A percentile compares a stretch with the other conserved stretches of the same genome.
phyloP scores from a whole-genome alignment of 768 basidiomycete genomes.

The Sporobolomyces roseus region DNA sequence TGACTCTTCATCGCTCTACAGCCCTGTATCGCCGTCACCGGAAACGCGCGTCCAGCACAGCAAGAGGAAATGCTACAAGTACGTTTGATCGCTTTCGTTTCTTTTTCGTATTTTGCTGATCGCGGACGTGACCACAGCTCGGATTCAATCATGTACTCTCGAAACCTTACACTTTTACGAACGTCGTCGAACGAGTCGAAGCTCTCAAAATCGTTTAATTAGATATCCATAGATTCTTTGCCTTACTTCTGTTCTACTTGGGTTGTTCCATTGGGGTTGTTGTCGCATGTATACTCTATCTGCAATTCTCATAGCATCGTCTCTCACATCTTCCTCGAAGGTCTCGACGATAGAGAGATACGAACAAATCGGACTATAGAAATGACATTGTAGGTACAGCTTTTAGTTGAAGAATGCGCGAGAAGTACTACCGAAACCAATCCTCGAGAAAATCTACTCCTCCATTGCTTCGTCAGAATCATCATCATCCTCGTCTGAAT shows the following conservation, averaged over 20 bases:
- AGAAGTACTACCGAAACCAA: not conserved
- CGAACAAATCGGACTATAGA: no score
- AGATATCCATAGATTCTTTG: not conserved
- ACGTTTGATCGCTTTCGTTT: not conserved
- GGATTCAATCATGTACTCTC: conserved; percentile 35
- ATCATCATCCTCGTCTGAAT: conserved; percentile 19
- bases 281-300: no score
- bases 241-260: no score
- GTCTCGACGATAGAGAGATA: no score
- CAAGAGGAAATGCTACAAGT: conserved; percentile 3
- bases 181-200: not conserved
- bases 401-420: not conserved
- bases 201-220: conserved; percentile 1
- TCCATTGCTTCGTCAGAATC: conserved; percentile 14
- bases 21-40: conserved; percentile 35
- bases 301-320: no score
- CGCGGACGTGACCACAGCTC: not conserved
- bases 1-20: not conserved
- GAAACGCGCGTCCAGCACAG: not conserved
- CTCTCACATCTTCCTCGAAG: no score
- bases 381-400: no score
- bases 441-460: not conserved
- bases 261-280: no score
- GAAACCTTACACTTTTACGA: conserved; percentile 26
- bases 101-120: not conserved